Percentiles rank a stretch among this genome's conserved stretches.
Conservation (phyloP, 345 rosid species). For the Fremontodendron californicum region DNA sequence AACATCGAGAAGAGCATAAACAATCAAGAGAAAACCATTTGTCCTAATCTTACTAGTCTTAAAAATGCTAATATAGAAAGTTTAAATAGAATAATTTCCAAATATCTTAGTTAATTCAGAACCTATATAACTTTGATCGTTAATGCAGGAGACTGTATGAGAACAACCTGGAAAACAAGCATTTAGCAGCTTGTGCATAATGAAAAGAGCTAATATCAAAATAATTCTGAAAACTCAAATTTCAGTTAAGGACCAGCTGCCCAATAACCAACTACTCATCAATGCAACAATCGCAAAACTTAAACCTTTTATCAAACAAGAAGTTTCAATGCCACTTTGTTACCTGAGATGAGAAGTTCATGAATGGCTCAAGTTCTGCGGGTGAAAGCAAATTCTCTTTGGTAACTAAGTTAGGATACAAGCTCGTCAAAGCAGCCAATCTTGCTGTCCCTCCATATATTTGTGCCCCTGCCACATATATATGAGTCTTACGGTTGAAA, state of each 20-base stretch:
- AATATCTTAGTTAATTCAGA: background rate
- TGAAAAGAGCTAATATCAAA: background rate
- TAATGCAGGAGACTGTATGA: background rate
- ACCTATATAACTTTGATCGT: background rate
- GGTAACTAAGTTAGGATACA: slow-evolving; percentile 85
- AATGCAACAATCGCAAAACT: background rate
- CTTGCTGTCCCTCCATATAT: slow-evolving; percentile 72
- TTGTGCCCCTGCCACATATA: slow-evolving; percentile 85
- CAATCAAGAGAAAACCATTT: background rate
- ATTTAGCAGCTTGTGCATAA: background rate
- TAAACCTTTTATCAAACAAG: slow-evolving; percentile 3
- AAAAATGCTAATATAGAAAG: background rate
- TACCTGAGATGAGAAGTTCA: slow-evolving; percentile 90
- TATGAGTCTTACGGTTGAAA: slow-evolving; percentile 67
- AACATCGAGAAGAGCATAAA: background rate
- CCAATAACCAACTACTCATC: background rate
- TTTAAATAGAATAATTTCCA: background rate
- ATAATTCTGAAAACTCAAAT: background rate
- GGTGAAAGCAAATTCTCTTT: slow-evolving; percentile 84
- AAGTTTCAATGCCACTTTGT: background rate
- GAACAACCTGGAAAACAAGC: background rate
- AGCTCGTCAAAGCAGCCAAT: slow-evolving; percentile 65
- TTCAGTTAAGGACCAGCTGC: background rate
- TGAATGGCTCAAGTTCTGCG: slow-evolving; percentile 72
- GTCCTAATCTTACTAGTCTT: background rate